Percentiles rank a stretch among this genome's conserved stretches.
These are phyloP conservation scores for Anethum foeniculum DNA, from an alignment of 140 eudicot species.

Conservation along the genomic window DNA sequence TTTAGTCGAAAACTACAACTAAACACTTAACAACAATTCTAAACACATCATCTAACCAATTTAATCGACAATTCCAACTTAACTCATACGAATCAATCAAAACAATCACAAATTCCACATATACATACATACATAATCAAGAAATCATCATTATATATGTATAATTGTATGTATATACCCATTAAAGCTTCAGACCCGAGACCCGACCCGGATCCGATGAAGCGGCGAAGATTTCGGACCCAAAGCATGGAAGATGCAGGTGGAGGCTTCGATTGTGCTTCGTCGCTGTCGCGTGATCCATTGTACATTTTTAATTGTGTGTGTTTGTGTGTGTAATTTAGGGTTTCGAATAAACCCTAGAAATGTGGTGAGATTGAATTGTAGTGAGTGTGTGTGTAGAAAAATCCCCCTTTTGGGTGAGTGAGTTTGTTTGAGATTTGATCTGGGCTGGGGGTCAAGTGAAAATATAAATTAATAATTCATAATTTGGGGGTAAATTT, in stretches of 20 bases:
- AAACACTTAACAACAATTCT: neutral
- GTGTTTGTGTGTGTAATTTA: neutral
- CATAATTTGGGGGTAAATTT: no score
- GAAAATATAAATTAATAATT: no score
- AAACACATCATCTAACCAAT: neutral
- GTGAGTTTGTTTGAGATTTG: no score
- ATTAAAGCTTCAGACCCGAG: slow-evolving; percentile 96
- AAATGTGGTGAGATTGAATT: neutral
- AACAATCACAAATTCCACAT: neutral
- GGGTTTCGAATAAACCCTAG: neutral
- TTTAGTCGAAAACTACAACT: neutral
- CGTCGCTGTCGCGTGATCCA: slow-evolving; percentile 87
- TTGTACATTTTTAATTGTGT: slow-evolving; percentile 45
- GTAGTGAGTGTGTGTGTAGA: neutral
- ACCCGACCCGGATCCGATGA: slow-evolving; percentile 98
- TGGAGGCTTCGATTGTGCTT: slow-evolving; percentile 57
- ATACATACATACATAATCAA: neutral
- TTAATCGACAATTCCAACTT: neutral
- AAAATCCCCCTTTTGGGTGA: neutral
- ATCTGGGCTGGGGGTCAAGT: no score
- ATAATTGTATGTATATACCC: slow-evolving; percentile 32
- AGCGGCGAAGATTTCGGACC: slow-evolving; percentile 98
- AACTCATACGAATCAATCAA: neutral
- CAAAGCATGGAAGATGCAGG: slow-evolving; percentile 89
- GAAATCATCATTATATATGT: neutral